A percentile compares a stretch with the other conserved stretches of the same genome.
Evolutionary conservation across 169 alveolate genomes (phyloP).

Genomic region (Eimeria praecox): DNA sequence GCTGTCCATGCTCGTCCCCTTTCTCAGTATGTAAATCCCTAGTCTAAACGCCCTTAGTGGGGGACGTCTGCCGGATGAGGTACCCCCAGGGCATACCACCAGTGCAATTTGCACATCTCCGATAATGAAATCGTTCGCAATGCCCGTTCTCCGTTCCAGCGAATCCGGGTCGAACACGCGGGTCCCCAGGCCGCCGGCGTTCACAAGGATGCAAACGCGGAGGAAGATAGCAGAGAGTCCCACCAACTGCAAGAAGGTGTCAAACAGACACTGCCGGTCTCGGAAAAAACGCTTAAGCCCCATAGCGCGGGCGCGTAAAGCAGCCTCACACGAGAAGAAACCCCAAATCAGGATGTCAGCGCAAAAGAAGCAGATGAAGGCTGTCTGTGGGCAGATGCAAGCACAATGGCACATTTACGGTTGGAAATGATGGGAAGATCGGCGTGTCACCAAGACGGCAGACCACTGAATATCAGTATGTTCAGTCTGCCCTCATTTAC

Average conservation of each 20-base stretch:
- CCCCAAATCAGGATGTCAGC: slow-evolving; percentile 41
- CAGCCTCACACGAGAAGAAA: slow-evolving; percentile 70
- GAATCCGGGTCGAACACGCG: slow-evolving; percentile 73
- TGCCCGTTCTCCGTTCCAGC: slow-evolving; percentile 48
- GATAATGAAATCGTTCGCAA: slow-evolving; percentile 30
- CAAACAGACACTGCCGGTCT: slow-evolving; percentile 59
- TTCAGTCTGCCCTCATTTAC: background rate
- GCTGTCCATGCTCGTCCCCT: background rate
- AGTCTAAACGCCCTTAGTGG: background rate
- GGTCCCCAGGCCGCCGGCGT: slow-evolving; percentile 70
- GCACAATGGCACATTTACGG: background rate
- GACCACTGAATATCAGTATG: background rate
- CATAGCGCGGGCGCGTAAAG: slow-evolving; percentile 49
- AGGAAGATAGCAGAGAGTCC: slow-evolving; percentile 58
- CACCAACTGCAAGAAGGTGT: slow-evolving; percentile 74
- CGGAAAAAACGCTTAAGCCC: slow-evolving; percentile 57
- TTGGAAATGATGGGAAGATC: background rate
- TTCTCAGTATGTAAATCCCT: background rate
- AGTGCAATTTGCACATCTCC: slow-evolving; percentile 67
- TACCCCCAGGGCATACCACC: slow-evolving; percentile 3
- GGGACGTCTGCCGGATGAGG: background rate
- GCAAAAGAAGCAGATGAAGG: slow-evolving; percentile 66
- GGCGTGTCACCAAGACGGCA: too few species aligned
- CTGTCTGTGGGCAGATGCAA: slow-evolving; percentile 8
- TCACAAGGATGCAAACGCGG: slow-evolving; percentile 56